phyloP scores from a whole-genome alignment of 148 eudicot species.

The Rhododendron ferrugineum region DNA sequence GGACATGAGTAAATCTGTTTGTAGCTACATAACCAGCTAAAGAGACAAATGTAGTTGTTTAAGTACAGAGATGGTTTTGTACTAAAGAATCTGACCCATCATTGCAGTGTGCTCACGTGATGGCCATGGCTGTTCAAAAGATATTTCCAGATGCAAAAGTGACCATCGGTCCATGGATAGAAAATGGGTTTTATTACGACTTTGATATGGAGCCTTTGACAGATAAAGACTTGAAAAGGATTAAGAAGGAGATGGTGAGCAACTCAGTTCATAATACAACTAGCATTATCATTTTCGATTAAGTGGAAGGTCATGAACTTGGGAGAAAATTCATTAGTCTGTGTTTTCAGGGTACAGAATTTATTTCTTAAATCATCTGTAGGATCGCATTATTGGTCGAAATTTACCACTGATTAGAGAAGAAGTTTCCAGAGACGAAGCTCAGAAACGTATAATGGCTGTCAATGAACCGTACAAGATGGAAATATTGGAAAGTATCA shows the following conservation, averaged over 20 bases:
- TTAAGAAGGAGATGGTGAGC: constrained; percentile 99
- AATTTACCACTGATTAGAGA: constrained; percentile 86
- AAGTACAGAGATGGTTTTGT: background rate
- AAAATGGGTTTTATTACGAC: constrained; percentile 94
- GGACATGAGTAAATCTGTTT: background rate
- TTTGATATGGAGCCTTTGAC: constrained; percentile 97
- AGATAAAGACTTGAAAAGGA: constrained; percentile 85
- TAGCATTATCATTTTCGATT: background rate
- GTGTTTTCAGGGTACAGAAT: constrained; percentile 61
- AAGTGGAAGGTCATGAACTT: constrained; percentile 16
- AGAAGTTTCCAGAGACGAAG: constrained; percentile 95
- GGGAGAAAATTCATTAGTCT: constrained; percentile 40
- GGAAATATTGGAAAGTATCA: constrained; percentile 80
- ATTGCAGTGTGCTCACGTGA: constrained; percentile 98
- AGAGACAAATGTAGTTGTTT: background rate
- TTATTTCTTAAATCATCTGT: constrained; percentile 78
- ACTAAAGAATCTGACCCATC: constrained; percentile 4
- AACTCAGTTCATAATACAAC: constrained; percentile 13
- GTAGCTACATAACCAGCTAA: background rate
- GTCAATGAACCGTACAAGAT: constrained; percentile 90
- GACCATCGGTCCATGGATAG: constrained; percentile 99
- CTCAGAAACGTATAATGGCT: constrained; percentile 68
- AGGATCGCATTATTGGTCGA: constrained; percentile 95
- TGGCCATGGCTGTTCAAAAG: constrained; percentile 99
- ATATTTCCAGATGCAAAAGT: constrained; percentile 93